Evolutionary conservation across 1,284 basidiomycete species (phyloP).

Genomic region (Apiotrichum domesticum): DNA sequence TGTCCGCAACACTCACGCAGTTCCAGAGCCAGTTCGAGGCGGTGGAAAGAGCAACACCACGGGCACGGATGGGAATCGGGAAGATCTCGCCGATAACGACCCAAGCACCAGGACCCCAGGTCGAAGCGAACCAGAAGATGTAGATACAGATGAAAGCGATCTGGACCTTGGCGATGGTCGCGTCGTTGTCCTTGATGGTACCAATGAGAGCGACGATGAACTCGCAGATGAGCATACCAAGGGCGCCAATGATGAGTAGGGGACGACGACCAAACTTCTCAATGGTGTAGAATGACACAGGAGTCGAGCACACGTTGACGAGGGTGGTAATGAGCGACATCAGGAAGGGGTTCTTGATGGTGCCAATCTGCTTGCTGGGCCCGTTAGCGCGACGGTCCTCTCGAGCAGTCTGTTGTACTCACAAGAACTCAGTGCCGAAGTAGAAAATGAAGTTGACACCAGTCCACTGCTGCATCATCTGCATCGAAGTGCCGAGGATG

Average conservation of each 20-base stretch:
- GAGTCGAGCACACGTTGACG: conserved; percentile 60
- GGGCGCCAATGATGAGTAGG: conserved; percentile 65
- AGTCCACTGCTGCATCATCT: conserved; percentile 66
- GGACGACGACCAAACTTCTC: conserved; percentile 62
- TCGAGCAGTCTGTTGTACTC: conserved; percentile 38
- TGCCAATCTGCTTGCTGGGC: conserved; percentile 54
- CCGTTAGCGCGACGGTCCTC: conserved; percentile 53
- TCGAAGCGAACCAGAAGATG: conserved; percentile 73
- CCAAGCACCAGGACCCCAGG: conserved; percentile 78
- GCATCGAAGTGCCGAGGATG: conserved; percentile 56
- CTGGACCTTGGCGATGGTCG: conserved; percentile 12
- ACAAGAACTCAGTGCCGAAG: conserved; percentile 35
- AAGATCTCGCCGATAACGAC: conserved; percentile 57
- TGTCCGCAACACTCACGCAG: conserved; percentile 47
- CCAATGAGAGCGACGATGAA: conserved; percentile 62
- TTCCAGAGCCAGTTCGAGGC: conserved; percentile 58
- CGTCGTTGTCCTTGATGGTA: conserved; percentile 40
- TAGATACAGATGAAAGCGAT: conserved; percentile 59
- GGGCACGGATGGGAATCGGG: conserved; percentile 74
- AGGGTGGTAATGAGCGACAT: conserved; percentile 68
- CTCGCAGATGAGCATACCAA: conserved; percentile 66
- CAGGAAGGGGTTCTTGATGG: conserved; percentile 65
- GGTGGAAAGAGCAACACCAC: conserved; percentile 75
- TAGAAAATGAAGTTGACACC: conserved; percentile 82
- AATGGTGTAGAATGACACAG: conserved; percentile 46